Evolutionary conservation across 2,329 filamentous ascomycete genomes (phyloP), one percentile per base, ranked within the genome.

Genomic region (Diaporthe vaccinii): DNA sequence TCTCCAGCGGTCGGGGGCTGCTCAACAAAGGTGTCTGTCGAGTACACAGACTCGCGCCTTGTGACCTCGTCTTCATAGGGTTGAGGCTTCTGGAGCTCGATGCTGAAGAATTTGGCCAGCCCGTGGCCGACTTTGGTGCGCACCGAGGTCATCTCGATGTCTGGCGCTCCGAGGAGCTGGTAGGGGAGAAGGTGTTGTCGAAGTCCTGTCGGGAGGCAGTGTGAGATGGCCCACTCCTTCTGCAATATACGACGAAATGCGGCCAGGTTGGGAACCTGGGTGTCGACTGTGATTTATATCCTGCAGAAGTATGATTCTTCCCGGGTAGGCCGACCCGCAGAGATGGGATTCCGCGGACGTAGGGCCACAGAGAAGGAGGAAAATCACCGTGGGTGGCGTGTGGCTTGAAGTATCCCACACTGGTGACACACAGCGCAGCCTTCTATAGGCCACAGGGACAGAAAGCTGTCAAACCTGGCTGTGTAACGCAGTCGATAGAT

Each of bases 11-110:
- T 94, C 0, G 97, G 96, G 76, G 95, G 93, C 28, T 93, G 89
- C 82, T 99, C 96, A 73, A 97, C 88, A 82, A 97, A 98, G 65
- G 90, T 93, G 78, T 96, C 93, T 57, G 91, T 90, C 0, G 95
- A 97, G 80, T 95, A 92, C 75, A 94, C 89, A 1, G 95, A 97
- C 83, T 97, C 95, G 79, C 94, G 94, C 62, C 93, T 89, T 17
- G 93, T 93, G 70, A 95, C 88, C 61, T 92, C 89, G 69, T 95
- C 92, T 28, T 84, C 80, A 72, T 85, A 84, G 49, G 86, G 85
- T 76, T 96, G 89, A 58, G 91, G 88, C 76, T 93, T 91, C 76
- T 94, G 87, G 44, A 98, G 86, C 83, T 97, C 94, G 88, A 98
- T 98, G 75, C 94, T 93, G 49, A 98, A 88, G 76, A 88, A 88